Evolutionary conservation across 352 stramenopile genomes (phyloP).

Genomic region (Halophytophthora batemanensis): DNA sequence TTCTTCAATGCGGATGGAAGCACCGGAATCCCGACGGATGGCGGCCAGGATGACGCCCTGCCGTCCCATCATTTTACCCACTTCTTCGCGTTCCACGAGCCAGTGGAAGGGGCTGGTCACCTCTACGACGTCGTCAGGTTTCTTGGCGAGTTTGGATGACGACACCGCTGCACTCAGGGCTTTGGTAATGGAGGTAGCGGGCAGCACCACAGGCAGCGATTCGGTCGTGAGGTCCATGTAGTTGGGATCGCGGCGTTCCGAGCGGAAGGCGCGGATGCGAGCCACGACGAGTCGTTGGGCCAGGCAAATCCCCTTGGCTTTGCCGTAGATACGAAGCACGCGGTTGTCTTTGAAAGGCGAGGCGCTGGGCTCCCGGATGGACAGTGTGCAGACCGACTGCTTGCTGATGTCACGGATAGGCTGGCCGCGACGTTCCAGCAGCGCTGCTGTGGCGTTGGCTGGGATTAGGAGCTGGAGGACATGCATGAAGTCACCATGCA

Average conservation of each 20-base stretch:
- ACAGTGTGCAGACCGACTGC: slow-evolving; percentile 49
- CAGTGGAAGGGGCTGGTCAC: slow-evolving; percentile 36
- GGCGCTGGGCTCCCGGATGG: slow-evolving; percentile 36
- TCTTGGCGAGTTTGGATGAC: neutral
- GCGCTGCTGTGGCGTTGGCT: slow-evolving; percentile 36
- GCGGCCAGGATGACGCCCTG: slow-evolving; percentile 38
- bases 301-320: slow-evolving; percentile 51
- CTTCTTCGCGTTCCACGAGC: slow-evolving; percentile 42
- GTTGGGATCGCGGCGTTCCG: slow-evolving; percentile 42
- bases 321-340: slow-evolving; percentile 58
- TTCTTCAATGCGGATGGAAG: slow-evolving; percentile 40
- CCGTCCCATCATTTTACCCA: slow-evolving; percentile 64
- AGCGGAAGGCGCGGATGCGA: slow-evolving; percentile 43
- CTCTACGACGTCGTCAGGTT: slow-evolving; percentile 18
- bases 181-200: slow-evolving; percentile 38
- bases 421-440: slow-evolving; percentile 49
- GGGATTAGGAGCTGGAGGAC: slow-evolving; percentile 69
- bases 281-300: slow-evolving; percentile 62
- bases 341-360: slow-evolving; percentile 51
- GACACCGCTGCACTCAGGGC: slow-evolving; percentile 30
- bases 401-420: slow-evolving; percentile 49
- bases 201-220: slow-evolving; percentile 25
- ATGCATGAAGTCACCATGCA: slow-evolving; percentile 53
- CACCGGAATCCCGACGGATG: slow-evolving; percentile 44
- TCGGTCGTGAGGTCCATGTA: slow-evolving; percentile 41